These are phyloP conservation scores for Themeda triandra DNA, from an alignment of 176 grass and related monocot genomes.

Conservation along the genomic window DNA sequence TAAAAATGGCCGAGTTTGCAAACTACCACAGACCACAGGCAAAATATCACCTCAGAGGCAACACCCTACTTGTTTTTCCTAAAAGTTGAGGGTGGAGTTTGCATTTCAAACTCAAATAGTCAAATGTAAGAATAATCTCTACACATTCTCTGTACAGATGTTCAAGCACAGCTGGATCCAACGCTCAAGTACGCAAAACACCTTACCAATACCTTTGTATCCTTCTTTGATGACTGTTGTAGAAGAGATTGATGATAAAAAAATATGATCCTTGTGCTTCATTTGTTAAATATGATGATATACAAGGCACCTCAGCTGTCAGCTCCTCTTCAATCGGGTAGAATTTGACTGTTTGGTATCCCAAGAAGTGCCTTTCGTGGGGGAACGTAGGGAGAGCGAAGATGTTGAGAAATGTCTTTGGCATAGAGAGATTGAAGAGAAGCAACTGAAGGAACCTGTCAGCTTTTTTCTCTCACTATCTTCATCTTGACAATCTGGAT, in stretches of 20 bases:
- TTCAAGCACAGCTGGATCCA: background rate
- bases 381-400: constrained; percentile 36
- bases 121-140: background rate
- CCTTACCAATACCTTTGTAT: background rate
- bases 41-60: background rate
- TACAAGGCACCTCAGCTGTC: background rate
- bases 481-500: constrained; percentile 44
- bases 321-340: background rate
- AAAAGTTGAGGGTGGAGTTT: background rate
- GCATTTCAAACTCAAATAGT: background rate
- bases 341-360: background rate
- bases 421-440: constrained; percentile 62
- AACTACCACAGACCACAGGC: background rate
- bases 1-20: background rate
- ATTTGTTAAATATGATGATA: background rate
- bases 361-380: constrained; percentile 17
- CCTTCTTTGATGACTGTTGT: background rate
- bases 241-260: background rate
- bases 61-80: background rate
- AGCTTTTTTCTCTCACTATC: constrained; percentile 56
- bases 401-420: constrained; percentile 39
- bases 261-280: background rate
- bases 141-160: background rate
- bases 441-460: constrained; percentile 57
- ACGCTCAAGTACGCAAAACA: background rate